Conservation (phyloP, 345 rosid species). For the Clarkia xantiana region DNA sequence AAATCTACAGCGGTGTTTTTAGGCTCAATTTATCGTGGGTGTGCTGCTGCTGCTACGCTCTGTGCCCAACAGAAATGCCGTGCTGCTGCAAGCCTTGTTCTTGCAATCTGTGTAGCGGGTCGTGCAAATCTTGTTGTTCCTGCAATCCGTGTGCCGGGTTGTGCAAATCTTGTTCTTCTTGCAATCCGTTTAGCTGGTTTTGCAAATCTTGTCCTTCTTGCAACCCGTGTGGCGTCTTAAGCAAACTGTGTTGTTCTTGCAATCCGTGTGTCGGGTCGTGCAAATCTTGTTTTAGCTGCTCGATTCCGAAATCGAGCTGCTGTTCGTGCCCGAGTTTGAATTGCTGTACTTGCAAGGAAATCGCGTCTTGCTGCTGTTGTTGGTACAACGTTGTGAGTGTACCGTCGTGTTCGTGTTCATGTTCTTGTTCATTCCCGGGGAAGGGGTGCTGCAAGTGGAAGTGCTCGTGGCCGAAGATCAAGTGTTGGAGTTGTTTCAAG, state of each 20-base stretch:
- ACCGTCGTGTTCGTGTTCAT: slow-evolving; percentile 5
- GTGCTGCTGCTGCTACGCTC: slow-evolving; percentile 58
- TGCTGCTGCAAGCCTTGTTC: slow-evolving; percentile 27
- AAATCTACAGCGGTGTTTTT: slow-evolving; percentile 36
- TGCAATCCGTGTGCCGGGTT: slow-evolving; percentile 1
- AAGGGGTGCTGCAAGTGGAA: slow-evolving; percentile 26
- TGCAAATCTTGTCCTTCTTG: slow-evolving; percentile 8
- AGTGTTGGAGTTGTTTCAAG: slow-evolving; percentile 17
- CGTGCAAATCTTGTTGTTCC: too few species aligned
- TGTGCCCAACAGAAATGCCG: slow-evolving; percentile 38
- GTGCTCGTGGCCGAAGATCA: slow-evolving; percentile 36
- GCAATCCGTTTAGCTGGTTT: slow-evolving; percentile 12
- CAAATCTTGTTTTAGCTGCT: slow-evolving; percentile 2
- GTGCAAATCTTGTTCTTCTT: slow-evolving; percentile 5
- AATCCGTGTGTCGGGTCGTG: slow-evolving; percentile 3
- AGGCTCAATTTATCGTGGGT: slow-evolving; percentile 53
- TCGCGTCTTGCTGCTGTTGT: slow-evolving; percentile 19
- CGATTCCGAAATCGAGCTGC: slow-evolving; percentile 5
- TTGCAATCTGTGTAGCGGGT: background rate
- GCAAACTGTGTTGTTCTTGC: too few species aligned
- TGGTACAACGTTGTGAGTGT: slow-evolving; percentile 18
- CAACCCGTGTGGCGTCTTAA: slow-evolving; percentile 1
- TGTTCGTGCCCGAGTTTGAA: slow-evolving; percentile 10
- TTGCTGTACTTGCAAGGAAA: slow-evolving; percentile 24
- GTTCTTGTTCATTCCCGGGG: slow-evolving; percentile 29